Evolutionary conservation across 2,329 filamentous ascomycete species (phyloP).

Genomic region (Fragosphaeria purpurea): DNA sequence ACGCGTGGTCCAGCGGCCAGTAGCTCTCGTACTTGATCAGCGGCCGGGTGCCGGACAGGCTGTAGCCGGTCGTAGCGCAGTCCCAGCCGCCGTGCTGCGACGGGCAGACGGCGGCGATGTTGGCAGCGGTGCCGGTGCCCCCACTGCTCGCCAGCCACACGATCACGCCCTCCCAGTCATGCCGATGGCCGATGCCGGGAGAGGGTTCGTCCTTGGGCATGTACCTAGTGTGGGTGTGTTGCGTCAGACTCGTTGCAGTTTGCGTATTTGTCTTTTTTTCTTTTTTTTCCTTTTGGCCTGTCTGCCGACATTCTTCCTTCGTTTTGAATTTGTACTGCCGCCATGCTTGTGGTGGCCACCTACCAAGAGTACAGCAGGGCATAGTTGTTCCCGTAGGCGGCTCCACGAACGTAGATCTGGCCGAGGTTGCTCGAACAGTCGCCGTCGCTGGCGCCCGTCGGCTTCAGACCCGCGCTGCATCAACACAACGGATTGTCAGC

Average conservation of each 20-base stretch:
- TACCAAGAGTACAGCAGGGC: slow-evolving; percentile 32
- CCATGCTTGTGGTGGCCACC: no score
- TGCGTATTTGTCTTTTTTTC: no score
- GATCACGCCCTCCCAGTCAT: slow-evolving; percentile 30
- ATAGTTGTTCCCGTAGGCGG: slow-evolving; percentile 18
- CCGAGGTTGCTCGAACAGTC: slow-evolving; percentile 25
- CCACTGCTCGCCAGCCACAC: slow-evolving; percentile 19
- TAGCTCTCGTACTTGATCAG: slow-evolving; percentile 27
- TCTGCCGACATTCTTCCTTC: no score
- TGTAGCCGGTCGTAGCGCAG: background rate
- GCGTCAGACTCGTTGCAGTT: no score
- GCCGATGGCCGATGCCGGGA: slow-evolving; percentile 24
- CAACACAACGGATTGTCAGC: background rate
- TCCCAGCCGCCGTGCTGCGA: slow-evolving; percentile 30
- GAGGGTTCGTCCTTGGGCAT: slow-evolving; percentile 34
- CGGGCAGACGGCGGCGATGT: slow-evolving; percentile 23
- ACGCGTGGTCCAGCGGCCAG: slow-evolving; percentile 23
- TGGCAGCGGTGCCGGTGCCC: slow-evolving; percentile 13
- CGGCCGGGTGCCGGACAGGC: slow-evolving; percentile 20
- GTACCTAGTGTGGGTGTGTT: slow-evolving; percentile 16
- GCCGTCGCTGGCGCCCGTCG: slow-evolving; percentile 20
- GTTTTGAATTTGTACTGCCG: no score
- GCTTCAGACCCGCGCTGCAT: slow-evolving; percentile 24
- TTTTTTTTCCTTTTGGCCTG: no score
- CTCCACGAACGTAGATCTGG: slow-evolving; percentile 27